phyloP scores from a whole-genome alignment of 2,329 filamentous ascomycete genomes.

The Nigrospora osmanthi region DNA sequence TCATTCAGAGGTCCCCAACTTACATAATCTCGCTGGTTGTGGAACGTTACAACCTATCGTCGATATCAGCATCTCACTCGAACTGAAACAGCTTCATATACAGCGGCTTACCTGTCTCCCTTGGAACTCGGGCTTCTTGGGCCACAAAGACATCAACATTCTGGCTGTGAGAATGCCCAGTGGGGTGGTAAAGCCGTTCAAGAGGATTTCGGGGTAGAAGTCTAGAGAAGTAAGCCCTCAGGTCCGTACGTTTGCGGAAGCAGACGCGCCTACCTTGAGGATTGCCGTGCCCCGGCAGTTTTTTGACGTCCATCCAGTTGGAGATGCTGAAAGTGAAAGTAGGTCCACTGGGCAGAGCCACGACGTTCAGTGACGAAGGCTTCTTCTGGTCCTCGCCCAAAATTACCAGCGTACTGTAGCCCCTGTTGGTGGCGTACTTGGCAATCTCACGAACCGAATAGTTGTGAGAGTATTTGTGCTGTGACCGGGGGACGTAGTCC shows the following conservation, averaged over 20 bases:
- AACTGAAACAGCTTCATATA: background rate
- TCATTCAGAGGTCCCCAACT: background rate
- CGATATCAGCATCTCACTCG: background rate
- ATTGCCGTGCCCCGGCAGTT: constrained; percentile 80
- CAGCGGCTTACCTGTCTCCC: constrained; percentile 63
- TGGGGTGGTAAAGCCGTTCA: constrained; percentile 94
- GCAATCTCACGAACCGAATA: constrained; percentile 90
- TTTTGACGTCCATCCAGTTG: constrained; percentile 50
- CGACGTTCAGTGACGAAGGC: constrained; percentile 72
- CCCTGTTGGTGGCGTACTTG: constrained; percentile 71
- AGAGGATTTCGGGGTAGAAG: constrained; percentile 81
- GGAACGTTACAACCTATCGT: constrained; percentile 57
- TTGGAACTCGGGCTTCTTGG: constrained; percentile 71
- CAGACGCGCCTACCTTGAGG: constrained; percentile 42
- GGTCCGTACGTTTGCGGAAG: too few relatives aligned
- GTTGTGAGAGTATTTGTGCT: constrained; percentile 78
- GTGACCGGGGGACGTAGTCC: constrained; percentile 79
- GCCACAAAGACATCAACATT: constrained; percentile 74
- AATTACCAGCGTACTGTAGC: constrained; percentile 78
- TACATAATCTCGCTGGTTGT: constrained; percentile 58
- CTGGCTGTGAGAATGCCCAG: constrained; percentile 82
- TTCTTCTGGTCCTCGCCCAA: constrained; percentile 85
- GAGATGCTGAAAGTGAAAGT: constrained; percentile 89
- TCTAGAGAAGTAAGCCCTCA: constrained; percentile 26
- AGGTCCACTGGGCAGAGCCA: constrained; percentile 76